Base-by-base conservation (phyloP, 2,329 filamentous ascomycete species). In the Xylariales sp. region DNA sequence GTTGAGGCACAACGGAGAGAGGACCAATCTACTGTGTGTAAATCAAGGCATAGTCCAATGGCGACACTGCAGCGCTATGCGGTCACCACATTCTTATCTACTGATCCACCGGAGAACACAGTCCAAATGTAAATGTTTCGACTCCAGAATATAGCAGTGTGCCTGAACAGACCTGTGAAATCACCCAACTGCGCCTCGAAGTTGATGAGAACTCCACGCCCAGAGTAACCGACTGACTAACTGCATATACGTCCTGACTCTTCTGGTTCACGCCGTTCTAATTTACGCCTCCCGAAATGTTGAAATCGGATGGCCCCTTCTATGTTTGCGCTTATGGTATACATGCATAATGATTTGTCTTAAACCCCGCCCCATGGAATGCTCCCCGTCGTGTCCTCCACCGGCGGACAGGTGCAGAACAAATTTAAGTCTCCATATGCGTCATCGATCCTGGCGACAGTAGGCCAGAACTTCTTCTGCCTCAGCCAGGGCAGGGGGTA, bases 381-480 rank as follows among this genome's bases (percentile, higher is more conserved):
- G n/a, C n/a, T n/a, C n/a, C n/a, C 58, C 1, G 68, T 74, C 12
- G 71, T 76, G 50, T 76, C 73, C 63, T 88, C 86, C 6, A 95
- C 86, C 0, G 90, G 88, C 28, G 87, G 85, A 62, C 90, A 96
- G 8, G 88, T 94, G 73, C 90, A 96, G 76, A 95, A 95, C 46
- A 96, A 78, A 68, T 96, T 95, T 57, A 84, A 78, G 59, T 96
- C 90, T 45, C 90, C 90, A 57, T 88, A 95, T 10, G 87, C 87
- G 71, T 96, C 91, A 61, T 97, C 86, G 15, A 96, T 73, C 61
- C 91, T 77, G 5, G 85, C 88, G 11, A 95, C 88, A 25, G 73
- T 82, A 0, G 91, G 90, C 91, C 91, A 97, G 69, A 96, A 96
- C 73, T 97, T 97, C 84, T 94, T 96, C 78, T 95, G 87, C 62